phyloP scores from a whole-genome alignment of 306 rosid genomes.

The Carpinus fangiana region DNA sequence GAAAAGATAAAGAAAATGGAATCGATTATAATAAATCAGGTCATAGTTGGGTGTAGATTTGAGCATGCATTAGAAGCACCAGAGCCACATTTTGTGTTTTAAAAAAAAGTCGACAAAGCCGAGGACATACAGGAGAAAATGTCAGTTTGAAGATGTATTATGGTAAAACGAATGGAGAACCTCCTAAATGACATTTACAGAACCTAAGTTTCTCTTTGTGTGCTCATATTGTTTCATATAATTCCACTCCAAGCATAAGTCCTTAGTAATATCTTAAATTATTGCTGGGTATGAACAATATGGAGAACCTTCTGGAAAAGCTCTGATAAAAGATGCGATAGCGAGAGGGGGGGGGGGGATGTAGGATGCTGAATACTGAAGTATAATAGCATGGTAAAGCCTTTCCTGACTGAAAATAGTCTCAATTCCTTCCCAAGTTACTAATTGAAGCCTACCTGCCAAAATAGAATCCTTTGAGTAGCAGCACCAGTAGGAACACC shows the following conservation, averaged over 20 bases:
- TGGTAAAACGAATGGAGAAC: background rate
- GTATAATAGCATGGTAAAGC: constrained; percentile 13
- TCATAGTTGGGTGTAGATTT: background rate
- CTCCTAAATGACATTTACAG: background rate
- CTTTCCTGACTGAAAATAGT: constrained; percentile 8
- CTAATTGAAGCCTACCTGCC: constrained; percentile 75
- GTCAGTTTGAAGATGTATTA: background rate
- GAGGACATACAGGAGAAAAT: background rate
- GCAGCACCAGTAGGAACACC: constrained; percentile 91
- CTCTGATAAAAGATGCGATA: background rate
- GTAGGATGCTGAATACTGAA: background rate
- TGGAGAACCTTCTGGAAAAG: background rate
- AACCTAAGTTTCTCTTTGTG: background rate
- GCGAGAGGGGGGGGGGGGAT: background rate
- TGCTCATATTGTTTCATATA: background rate
- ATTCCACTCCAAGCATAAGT: background rate
- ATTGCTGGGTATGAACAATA: background rate
- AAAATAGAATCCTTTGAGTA: constrained; percentile 92
- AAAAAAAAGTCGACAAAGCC: background rate
- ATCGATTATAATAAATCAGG: background rate
- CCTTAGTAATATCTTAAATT: background rate
- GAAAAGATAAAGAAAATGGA: background rate
- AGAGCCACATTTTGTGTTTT: background rate
- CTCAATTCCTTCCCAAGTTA: constrained; percentile 20
- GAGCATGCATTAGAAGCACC: background rate